A percentile compares a stretch with the other conserved stretches of the same genome.
Evolutionary conservation across 192 early-diverging fungal species (phyloP).

Genomic region (Martensiomyces pterosporus): DNA sequence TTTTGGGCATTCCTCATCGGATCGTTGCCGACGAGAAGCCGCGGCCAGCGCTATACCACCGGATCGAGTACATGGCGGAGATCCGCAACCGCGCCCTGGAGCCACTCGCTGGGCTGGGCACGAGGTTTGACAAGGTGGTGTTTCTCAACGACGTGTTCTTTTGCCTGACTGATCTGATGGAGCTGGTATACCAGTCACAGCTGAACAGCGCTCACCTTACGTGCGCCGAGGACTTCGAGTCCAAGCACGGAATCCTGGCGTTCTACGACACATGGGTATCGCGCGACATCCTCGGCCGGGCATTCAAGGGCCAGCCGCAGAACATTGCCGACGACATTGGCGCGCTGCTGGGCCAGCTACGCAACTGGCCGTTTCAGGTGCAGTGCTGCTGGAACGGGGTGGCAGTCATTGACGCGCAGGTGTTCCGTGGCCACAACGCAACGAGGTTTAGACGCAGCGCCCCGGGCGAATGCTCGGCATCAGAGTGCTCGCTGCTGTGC

Average conservation of each 20-base stretch:
- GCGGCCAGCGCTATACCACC: slow-evolving; percentile 13
- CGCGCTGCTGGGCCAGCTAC: slow-evolving; percentile 15
- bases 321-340: slow-evolving; percentile 34
- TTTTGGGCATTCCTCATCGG: slow-evolving; percentile 20
- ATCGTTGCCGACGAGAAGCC: slow-evolving; percentile 12
- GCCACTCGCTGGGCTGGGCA: slow-evolving; percentile 19
- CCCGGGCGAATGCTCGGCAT: slow-evolving; percentile 45
- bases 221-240: slow-evolving; percentile 50
- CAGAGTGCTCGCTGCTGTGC: slow-evolving; percentile 51
- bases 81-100: slow-evolving; percentile 46
- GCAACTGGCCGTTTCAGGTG: slow-evolving; percentile 41
- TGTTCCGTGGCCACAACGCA: slow-evolving; percentile 13
- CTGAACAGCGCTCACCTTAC: slow-evolving; percentile 44
- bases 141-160: slow-evolving; percentile 49
- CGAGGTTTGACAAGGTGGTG: slow-evolving; percentile 23
- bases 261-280: slow-evolving; percentile 54
- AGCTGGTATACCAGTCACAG: slow-evolving; percentile 45
- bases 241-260: slow-evolving; percentile 17
- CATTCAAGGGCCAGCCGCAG: slow-evolving; percentile 28
- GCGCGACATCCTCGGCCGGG: slow-evolving; percentile 43
- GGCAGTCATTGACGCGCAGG: slow-evolving; percentile 34
- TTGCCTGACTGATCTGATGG: slow-evolving; percentile 49
- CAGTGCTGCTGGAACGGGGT: slow-evolving; percentile 55
- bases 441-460: slow-evolving; percentile 24
- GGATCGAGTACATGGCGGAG: slow-evolving; percentile 49